A percentile compares a stretch with the other conserved stretches of the same genome.
These are phyloP conservation scores for Lunasporangiospora selenospora DNA, from an alignment of 192 early-diverging fungal species.

Conservation along the genomic window DNA sequence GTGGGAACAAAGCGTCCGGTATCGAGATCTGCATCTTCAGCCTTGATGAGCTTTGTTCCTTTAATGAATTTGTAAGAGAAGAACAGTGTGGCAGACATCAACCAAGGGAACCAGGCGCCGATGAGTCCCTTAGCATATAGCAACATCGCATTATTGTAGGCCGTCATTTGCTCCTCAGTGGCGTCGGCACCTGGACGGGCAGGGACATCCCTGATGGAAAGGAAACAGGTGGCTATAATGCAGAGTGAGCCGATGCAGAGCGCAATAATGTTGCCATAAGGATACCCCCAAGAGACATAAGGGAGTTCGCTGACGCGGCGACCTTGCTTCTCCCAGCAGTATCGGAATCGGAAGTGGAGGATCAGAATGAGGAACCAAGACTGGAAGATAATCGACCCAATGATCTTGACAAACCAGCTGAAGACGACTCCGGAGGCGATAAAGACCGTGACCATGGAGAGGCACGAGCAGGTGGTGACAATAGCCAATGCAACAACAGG, in stretches of 20 bases:
- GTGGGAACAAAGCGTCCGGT: slow-evolving; percentile 52
- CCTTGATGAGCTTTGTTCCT: slow-evolving; percentile 58
- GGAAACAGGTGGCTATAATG: slow-evolving; percentile 60
- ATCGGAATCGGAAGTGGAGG: slow-evolving; percentile 86
- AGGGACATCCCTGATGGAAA: slow-evolving; percentile 58
- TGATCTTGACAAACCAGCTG: slow-evolving; percentile 65
- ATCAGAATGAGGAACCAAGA: slow-evolving; percentile 87
- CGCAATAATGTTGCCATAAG: slow-evolving; percentile 64
- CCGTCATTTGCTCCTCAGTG: not conserved
- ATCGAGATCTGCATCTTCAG: slow-evolving; percentile 67
- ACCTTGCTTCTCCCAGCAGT: slow-evolving; percentile 77
- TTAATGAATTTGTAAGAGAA: slow-evolving; percentile 56
- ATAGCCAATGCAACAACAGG: slow-evolving; percentile 65
- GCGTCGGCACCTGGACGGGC: slow-evolving; percentile 38
- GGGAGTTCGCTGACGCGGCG: slow-evolving; percentile 65
- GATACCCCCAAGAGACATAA: slow-evolving; percentile 56
- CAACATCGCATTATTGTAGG: not conserved
- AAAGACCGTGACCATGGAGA: slow-evolving; percentile 67
- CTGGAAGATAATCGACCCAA: slow-evolving; percentile 79
- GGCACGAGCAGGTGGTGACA: slow-evolving; percentile 68
- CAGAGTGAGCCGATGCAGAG: slow-evolving; percentile 68
- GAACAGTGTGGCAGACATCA: slow-evolving; percentile 51
- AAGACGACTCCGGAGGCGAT: slow-evolving; percentile 78
- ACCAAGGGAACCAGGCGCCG: slow-evolving; percentile 43
- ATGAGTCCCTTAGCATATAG: slow-evolving; percentile 18